A percentile compares a stretch with the other conserved stretches of the same genome.
Evolutionary conservation across 2,329 filamentous ascomycete species (phyloP).

Genomic region (Penicillium concentricum): DNA sequence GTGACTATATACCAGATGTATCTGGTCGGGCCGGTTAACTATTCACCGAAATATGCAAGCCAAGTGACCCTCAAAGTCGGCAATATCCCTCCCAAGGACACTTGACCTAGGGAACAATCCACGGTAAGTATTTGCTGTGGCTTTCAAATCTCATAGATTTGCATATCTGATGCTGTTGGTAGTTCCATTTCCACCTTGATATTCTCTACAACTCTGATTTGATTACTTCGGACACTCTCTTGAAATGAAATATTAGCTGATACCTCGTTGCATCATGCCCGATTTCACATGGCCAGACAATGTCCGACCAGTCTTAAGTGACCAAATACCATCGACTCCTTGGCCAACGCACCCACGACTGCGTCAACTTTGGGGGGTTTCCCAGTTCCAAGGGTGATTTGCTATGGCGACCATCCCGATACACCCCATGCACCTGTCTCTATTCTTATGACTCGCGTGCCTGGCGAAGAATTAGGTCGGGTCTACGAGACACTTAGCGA

Average conservation of each 20-base stretch:
- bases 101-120: too few relatives aligned
- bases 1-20: too few relatives aligned
- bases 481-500: slow-evolving; percentile 29
- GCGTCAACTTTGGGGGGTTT: slow-evolving; percentile 33
- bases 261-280: slow-evolving; percentile 14
- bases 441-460: slow-evolving; percentile 41
- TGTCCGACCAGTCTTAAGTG: slow-evolving; percentile 4
- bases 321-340: slow-evolving; percentile 25
- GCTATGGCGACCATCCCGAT: slow-evolving; percentile 35
- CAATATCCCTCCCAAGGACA: too few relatives aligned
- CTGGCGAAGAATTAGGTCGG: slow-evolving; percentile 34
- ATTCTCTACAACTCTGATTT: not conserved
- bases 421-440: slow-evolving; percentile 33
- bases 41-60: too few relatives aligned
- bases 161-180: not conserved
- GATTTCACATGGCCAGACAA: slow-evolving; percentile 21
- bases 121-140: not conserved
- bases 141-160: not conserved
- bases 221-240: too few relatives aligned
- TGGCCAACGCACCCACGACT: slow-evolving; percentile 10
- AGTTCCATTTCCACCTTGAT: not conserved
- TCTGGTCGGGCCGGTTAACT: too few relatives aligned
- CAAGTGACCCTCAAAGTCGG: too few relatives aligned
- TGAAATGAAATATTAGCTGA: slow-evolving; percentile 5
- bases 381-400: slow-evolving; percentile 34